Evolutionary conservation across 2,329 filamentous ascomycete genomes (phyloP), one percentile per base, ranked within the genome.

Genomic region (Calonectria pseudoturangicola): DNA sequence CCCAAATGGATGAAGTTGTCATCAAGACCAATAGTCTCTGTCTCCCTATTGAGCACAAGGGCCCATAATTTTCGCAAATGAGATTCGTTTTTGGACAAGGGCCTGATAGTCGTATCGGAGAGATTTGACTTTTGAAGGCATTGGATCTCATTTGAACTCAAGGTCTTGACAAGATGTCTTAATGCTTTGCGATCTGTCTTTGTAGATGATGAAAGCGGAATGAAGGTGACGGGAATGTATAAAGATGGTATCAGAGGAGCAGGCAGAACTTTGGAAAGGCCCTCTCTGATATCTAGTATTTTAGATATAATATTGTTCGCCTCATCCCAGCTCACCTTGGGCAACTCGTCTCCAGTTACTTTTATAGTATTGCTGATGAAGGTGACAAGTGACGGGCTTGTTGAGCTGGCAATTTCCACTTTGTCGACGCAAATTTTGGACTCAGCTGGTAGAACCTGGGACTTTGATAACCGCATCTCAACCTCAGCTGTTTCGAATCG

Each of bases 1-100:
- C 58, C 58, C 25, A 63, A 30, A 8, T 47, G 39, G 25, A 63
- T 63, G 21, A 63, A 63, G 41, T 10, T 63, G 10, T 63, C 58
- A 4, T 47, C 39, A 9, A 25, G 41, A 18, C 21, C 25, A 10
- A 63, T 63, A 3, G 39, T 18, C 15, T 47, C 41, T 6, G 58
- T 12, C 25, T 43, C 25, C 1, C 25, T 12, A 12, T 21, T 33
- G 21, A 43, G 16, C 6, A 63, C 39, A 12, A 30, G 13, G 4
- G 58, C 58, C 39, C 39, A 63, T 43, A 63, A 16, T 30, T 47
- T 1, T 9, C 58, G 41, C 25, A 47, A 43, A 12, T 5, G 30
- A 7, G 3, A n/a, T 45, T 63, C 58, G 18, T 10, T 63, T 4
- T 12, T 12, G 2, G 58, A 30, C 5, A 63, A 21, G 16, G 13